Conservation (phyloP, 345 rosid genomes). For the Rhizophora mangle region DNA sequence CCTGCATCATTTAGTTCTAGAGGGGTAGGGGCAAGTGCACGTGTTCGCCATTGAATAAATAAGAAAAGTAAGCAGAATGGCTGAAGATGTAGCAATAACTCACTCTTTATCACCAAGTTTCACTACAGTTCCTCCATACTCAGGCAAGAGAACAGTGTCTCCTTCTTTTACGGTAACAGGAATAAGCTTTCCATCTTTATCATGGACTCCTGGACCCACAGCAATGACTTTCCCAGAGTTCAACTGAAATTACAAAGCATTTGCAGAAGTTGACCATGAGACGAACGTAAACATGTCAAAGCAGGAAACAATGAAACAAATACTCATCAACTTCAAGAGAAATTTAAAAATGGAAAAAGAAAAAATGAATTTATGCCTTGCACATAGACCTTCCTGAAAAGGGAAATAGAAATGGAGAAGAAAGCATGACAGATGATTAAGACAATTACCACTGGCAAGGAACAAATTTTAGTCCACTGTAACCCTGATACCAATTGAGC, state of each 20-base stretch:
- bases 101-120: constrained; percentile 26
- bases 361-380: background rate
- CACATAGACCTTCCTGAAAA: background rate
- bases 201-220: constrained; percentile 27
- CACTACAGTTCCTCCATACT: constrained; percentile 29
- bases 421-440: background rate
- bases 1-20: too few relatives aligned
- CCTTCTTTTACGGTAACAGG: constrained; percentile 28
- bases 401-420: background rate
- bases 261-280: background rate
- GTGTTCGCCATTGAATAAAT: too few relatives aligned
- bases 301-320: background rate
- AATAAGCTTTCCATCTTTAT: constrained; percentile 17
- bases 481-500: too few relatives aligned
- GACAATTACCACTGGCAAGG: too few relatives aligned
- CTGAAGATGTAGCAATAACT: background rate
- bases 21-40: too few relatives aligned
- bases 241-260: constrained; percentile 7
- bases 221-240: constrained; percentile 26
- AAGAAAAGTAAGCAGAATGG: background rate
- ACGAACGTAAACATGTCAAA: background rate
- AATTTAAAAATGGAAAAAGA: background rate
- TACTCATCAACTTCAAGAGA: background rate
- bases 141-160: constrained; percentile 27
- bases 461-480: too few relatives aligned